These are phyloP conservation scores for Sporothrix pseudoabietina DNA, from an alignment of 2,329 filamentous ascomycete genomes.

Conservation along the genomic window DNA sequence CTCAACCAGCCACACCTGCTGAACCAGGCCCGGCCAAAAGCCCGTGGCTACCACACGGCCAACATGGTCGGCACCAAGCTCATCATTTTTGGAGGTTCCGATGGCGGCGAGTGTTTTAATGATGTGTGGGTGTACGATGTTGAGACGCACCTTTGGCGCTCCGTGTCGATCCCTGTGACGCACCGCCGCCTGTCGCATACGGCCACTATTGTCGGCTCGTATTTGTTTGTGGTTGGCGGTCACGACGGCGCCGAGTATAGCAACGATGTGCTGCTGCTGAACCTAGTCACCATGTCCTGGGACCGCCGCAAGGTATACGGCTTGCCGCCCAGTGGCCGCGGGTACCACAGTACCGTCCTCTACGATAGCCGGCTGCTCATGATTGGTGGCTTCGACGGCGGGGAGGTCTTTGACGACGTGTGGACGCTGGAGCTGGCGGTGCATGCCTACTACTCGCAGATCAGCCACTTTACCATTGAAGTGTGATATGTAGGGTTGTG, in stretches of 20 bases:
- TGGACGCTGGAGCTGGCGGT: conserved; percentile 69
- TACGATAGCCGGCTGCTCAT: conserved; percentile 66
- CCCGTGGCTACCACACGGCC: conserved; percentile 70
- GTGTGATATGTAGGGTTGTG: conserved; percentile 47
- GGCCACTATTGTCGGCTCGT: conserved; percentile 68
- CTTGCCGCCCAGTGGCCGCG: conserved; percentile 61
- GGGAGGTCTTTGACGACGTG: conserved; percentile 68
- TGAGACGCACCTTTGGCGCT: conserved; percentile 61
- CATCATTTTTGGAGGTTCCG: conserved; percentile 70
- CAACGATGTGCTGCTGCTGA: conserved; percentile 68
- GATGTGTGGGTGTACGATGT: conserved; percentile 75
- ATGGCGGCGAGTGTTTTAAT: conserved; percentile 71
- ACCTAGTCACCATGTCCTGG: conserved; percentile 75
- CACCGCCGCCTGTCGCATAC: conserved; percentile 68
- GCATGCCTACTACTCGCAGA: conserved; percentile 72
- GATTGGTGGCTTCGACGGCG: conserved; percentile 69
- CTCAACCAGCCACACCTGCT: conserved; percentile 18
- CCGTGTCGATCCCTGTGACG: conserved; percentile 61
- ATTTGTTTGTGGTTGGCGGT: conserved; percentile 69
- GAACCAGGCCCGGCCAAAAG: conserved; percentile 54
- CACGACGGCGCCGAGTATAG: conserved; percentile 71
- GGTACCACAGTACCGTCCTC: conserved; percentile 67
- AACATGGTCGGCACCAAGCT: conserved; percentile 74
- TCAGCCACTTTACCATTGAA: conserved; percentile 71
- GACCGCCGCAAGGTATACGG: conserved; percentile 68